Conservation (phyloP, 768 basidiomycete species). For the Leccinum broughii region DNA sequence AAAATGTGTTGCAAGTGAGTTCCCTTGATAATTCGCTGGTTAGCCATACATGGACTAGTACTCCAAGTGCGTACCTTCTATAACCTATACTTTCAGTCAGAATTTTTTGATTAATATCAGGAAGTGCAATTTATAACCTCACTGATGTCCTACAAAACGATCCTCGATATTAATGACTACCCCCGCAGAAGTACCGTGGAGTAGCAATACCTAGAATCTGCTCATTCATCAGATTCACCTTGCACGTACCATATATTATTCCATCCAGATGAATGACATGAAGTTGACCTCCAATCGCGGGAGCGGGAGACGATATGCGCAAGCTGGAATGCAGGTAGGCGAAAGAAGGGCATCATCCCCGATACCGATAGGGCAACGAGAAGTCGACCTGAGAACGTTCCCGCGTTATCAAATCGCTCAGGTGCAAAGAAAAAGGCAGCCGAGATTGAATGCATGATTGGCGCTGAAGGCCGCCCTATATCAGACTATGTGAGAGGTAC, state of each 20-base stretch:
- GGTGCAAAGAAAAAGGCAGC: not conserved
- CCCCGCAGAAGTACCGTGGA: not conserved
- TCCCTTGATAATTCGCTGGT: not conserved
- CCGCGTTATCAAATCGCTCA: not conserved
- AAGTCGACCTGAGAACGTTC: not conserved
- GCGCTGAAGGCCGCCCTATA: not conserved
- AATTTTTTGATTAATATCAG: not conserved
- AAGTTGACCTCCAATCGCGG: too few relatives aligned
- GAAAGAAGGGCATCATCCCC: slow-evolving; percentile 4
- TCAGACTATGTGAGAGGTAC: not conserved
- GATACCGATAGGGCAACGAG: not conserved
- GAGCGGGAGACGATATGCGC: not conserved
- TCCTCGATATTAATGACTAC: slow-evolving; percentile 2
- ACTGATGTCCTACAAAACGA: not conserved
- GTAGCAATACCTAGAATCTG: not conserved
- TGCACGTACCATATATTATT: not conserved
- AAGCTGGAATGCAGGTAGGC: slow-evolving; percentile 7
- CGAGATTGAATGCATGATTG: not conserved
- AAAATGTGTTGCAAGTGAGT: not conserved
- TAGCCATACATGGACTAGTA: not conserved
- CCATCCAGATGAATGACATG: too few relatives aligned
- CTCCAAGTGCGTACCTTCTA: not conserved
- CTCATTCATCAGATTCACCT: not conserved
- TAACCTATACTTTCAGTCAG: not conserved
- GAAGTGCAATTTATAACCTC: not conserved